Base-by-base conservation (phyloP, 1,139 yeast genomes). In the Yamadazyma membranifaciens region DNA sequence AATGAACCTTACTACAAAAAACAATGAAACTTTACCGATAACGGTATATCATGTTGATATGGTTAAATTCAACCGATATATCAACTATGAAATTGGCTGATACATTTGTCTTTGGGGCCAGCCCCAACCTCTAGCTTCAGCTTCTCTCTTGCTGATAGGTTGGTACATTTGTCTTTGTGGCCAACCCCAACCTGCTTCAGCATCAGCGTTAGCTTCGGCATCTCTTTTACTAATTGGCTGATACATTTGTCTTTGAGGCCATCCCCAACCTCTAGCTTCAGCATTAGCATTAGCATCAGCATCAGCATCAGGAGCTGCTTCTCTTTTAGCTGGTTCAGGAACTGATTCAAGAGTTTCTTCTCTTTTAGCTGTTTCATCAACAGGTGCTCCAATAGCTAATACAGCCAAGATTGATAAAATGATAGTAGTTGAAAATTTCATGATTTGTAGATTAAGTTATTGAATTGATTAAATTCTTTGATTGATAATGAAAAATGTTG, bases 351-450 rank as follows among this genome's bases (percentile, higher is more conserved):
- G n/a, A n/a, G n/a, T n/a, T 9, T 40, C 46, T 10, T 45, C 48
- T 26, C 42, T 41, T 31, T 41, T 43, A 26, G 28, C 46, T 14
- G 34, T 14, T 5, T 42, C 44, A 31, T 42, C 47, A 34, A 45
- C 42, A 9, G 54, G 52, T n/a, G 54, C 53, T 33, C 43, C 42
- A 13, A 42, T 24, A 29, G 39, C 37, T 9, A 47, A 31, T 15
- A 43, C 38, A 35, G 45, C 35, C 20, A 49, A 36, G 31, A 45
- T 38, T 16, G 54, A 42, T 32, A 46, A 39, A 36, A 45, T 25
- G 36, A 43, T 36, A 32, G 48, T 36, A 31, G 42, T 40, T 17
- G 53, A 43, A 31, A 50, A 44, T 42, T 45, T 46, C 54, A 50
- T 49, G 6, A 5, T 41, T n/a, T n/a, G n/a, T n/a, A n/a, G n/a